A percentile compares a stretch with the other conserved stretches of the same genome.
Conservation (phyloP, 176 grass and related monocot species). For the Phoenix dactylifera region DNA sequence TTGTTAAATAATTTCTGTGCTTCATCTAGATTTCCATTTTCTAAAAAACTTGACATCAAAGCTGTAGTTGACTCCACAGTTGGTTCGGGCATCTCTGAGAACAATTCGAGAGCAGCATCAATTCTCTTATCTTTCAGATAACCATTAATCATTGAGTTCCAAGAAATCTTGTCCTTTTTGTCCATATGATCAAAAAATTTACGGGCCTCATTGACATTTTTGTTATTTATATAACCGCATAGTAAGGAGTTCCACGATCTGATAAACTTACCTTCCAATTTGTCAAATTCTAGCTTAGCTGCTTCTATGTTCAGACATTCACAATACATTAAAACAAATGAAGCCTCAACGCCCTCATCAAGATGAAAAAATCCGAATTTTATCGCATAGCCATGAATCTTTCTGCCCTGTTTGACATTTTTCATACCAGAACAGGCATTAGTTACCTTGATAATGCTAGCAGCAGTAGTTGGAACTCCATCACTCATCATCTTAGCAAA, state of each 20-base stretch:
- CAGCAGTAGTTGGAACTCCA: conserved; percentile 18
- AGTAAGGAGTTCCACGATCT: conserved; percentile 49
- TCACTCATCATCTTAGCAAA: conserved; percentile 32
- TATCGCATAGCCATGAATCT: conserved; percentile 38
- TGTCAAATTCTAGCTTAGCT: conserved; percentile 50
- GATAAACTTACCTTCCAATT: conserved; percentile 48
- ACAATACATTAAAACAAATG: conserved; percentile 57
- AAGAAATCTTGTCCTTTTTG: conserved; percentile 44
- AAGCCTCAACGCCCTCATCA: conserved; percentile 37
- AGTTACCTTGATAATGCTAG: conserved; percentile 36
- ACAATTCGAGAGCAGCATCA: conserved; percentile 36
- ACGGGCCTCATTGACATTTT: conserved; percentile 37
- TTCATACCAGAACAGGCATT: conserved; percentile 39
- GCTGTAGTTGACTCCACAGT: conserved; percentile 43
- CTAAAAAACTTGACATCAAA: conserved; percentile 52
- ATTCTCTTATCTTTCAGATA: conserved; percentile 52
- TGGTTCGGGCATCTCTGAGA: conserved; percentile 49
- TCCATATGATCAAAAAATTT: conserved; percentile 43
- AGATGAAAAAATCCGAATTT: conserved; percentile 45
- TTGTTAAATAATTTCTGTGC: conserved; percentile 40
- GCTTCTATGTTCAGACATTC: conserved; percentile 28
- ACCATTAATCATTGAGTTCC: conserved; percentile 49
- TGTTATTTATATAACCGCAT: conserved; percentile 33
- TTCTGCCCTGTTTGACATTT: conserved; percentile 30
- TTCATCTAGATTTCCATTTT: conserved; percentile 44